phyloP scores from a whole-genome alignment of 306 rosid species.

The Cicer yamashitae region DNA sequence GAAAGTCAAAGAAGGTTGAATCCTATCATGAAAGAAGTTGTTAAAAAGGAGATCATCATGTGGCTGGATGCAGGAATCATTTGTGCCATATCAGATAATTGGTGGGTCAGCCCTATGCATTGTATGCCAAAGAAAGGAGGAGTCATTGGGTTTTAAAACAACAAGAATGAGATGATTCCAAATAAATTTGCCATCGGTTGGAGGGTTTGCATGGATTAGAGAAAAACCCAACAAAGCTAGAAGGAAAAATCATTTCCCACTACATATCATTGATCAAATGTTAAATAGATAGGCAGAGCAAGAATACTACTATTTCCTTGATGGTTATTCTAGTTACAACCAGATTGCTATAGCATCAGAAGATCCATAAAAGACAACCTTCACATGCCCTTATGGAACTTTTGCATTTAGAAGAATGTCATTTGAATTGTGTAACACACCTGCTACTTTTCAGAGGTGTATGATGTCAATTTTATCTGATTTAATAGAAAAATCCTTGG shows the following conservation, averaged over 20 bases:
- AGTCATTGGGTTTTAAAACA: too few species aligned
- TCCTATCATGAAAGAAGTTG: too few species aligned
- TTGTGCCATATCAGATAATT: too few species aligned
- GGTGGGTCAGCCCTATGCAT: neutral
- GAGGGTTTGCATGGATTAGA: neutral
- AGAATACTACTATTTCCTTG: too few species aligned
- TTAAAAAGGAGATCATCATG: neutral
- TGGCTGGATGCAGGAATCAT: neutral
- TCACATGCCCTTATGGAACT: too few species aligned
- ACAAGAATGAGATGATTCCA: neutral
- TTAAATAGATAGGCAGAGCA: neutral
- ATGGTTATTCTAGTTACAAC: neutral
- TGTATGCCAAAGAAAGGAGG: neutral
- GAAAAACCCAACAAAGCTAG: neutral
- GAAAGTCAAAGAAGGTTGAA: too few species aligned
- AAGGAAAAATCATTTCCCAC: neutral
- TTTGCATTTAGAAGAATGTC: too few species aligned
- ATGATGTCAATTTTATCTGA: too few species aligned
- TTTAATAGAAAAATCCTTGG: too few species aligned
- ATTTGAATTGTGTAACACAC: too few species aligned
- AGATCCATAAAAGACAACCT: too few species aligned
- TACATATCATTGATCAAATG: neutral
- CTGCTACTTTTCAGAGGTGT: too few species aligned
- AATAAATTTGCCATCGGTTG: neutral
- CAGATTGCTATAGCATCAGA: neutral